Conservation (phyloP, 192 early-diverging fungal species). For the Nowakowskiella sp. region DNA sequence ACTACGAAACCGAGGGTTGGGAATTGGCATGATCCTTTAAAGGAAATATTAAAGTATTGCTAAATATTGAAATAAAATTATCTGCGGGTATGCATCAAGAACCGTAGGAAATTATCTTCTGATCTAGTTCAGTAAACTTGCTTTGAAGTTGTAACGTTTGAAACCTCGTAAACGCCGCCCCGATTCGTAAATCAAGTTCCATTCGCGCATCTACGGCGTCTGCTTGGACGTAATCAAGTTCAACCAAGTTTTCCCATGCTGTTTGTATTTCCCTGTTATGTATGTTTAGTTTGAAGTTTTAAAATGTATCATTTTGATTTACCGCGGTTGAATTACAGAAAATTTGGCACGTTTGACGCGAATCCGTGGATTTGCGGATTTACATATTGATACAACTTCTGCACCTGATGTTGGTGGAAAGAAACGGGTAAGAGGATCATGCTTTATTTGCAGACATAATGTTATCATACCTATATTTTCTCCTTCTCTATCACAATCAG, state of each 20-base stretch:
- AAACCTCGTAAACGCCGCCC: constrained; percentile 87
- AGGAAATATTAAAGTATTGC: background rate
- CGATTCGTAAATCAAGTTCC: constrained; percentile 89
- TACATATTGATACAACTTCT: constrained; percentile 69
- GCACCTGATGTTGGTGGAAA: constrained; percentile 29
- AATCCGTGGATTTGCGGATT: constrained; percentile 52
- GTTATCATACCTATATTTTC: constrained; percentile 95
- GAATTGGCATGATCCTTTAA: constrained; percentile 83
- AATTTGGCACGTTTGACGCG: constrained; percentile 76
- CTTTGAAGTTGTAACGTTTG: constrained; percentile 64
- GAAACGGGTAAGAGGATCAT: background rate
- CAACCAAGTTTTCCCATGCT: constrained; percentile 63
- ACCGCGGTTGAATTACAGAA: constrained; percentile 75
- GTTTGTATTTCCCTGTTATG: constrained; percentile 56
- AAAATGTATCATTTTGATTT: constrained; percentile 9
- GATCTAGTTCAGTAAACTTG: constrained; percentile 44
- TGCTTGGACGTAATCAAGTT: constrained; percentile 66
- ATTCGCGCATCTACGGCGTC: constrained; percentile 73
- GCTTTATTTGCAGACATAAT: background rate
- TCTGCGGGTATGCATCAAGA: constrained; percentile 3
- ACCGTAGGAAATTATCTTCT: constrained; percentile 78
- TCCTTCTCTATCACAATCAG: constrained; percentile 96
- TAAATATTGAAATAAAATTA: constrained; percentile 1
- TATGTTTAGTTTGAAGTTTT: background rate
- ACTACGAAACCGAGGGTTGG: constrained; percentile 92